Conservation (phyloP, 78 protist genomes). For the Dictyostelium intermedium region DNA sequence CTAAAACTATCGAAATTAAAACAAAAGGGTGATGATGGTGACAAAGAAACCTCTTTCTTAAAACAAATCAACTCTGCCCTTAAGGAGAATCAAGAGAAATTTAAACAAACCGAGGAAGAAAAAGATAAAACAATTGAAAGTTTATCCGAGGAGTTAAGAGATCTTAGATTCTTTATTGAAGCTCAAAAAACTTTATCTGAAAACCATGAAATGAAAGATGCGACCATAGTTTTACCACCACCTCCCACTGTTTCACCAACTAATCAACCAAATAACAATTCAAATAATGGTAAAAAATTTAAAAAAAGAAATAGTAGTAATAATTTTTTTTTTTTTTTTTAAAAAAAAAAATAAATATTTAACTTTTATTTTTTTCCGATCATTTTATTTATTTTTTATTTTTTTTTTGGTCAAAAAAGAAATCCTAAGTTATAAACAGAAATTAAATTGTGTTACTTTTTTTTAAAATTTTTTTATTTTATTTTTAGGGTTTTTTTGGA, state of each 20-base stretch:
- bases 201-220: slow-evolving; percentile 70
- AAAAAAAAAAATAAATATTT: no score
- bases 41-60: slow-evolving; percentile 25
- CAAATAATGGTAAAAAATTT: not conserved
- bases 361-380: no score
- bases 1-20: slow-evolving; percentile 15
- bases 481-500: no score
- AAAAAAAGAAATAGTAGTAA: not conserved
- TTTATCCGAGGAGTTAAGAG: slow-evolving; percentile 53
- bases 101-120: slow-evolving; percentile 41
- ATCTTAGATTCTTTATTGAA: slow-evolving; percentile 70
- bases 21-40: slow-evolving; percentile 56
- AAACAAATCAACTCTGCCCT: slow-evolving; percentile 62
- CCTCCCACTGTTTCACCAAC: not conserved
- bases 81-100: slow-evolving; percentile 68
- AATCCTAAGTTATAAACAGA: no score
- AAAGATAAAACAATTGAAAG: slow-evolving; percentile 31
- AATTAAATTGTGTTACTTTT: no score
- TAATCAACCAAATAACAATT: not conserved
- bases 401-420: no score
- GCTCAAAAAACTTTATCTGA: slow-evolving; percentile 66
- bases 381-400: no score
- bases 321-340: not conserved
- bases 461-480: no score
- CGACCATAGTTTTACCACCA: slow-evolving; percentile 12